These are phyloP conservation scores for Penicillium silybi DNA, from an alignment of 495 filamentous ascomycete species.

Conservation along the genomic window DNA sequence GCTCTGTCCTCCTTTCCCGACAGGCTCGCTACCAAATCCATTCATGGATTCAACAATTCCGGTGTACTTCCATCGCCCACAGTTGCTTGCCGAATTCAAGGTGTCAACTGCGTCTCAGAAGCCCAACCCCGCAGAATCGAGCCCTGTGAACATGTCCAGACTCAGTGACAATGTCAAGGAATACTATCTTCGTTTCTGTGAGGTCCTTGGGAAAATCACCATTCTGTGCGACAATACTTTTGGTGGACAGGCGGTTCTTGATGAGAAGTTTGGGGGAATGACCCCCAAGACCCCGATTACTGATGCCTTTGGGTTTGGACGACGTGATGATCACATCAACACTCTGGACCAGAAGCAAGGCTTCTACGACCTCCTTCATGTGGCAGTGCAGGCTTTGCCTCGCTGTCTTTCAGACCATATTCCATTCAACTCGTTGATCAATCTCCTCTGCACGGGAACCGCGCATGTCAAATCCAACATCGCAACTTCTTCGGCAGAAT, in stretches of 20 bases:
- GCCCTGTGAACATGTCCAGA: slow-evolving; percentile 68
- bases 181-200: slow-evolving; percentile 86
- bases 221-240: slow-evolving; percentile 95
- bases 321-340: slow-evolving; percentile 72
- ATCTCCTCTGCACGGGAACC: slow-evolving; percentile 92
- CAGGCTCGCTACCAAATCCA: slow-evolving; percentile 42
- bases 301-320: slow-evolving; percentile 85
- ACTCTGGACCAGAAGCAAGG: slow-evolving; percentile 83
- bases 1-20: slow-evolving; percentile 78
- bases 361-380: slow-evolving; percentile 92
- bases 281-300: slow-evolving; percentile 91
- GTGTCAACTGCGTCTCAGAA: slow-evolving; percentile 34
- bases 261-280: slow-evolving; percentile 85
- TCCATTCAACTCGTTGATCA: slow-evolving; percentile 90
- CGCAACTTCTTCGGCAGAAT: slow-evolving; percentile 85
- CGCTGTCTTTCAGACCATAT: slow-evolving; percentile 88
- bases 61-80: slow-evolving; percentile 34
- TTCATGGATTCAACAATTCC: slow-evolving; percentile 38
- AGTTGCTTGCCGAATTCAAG: slow-evolving; percentile 38
- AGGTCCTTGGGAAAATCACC: slow-evolving; percentile 92
- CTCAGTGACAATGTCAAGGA: slow-evolving; percentile 73
- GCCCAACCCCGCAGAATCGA: slow-evolving; percentile 38
- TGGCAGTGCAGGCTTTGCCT: slow-evolving; percentile 91
- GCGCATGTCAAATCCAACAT: slow-evolving; percentile 93
- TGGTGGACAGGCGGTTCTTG: slow-evolving; percentile 88